These are phyloP conservation scores for Amorphotheca resinae DNA, from an alignment of 495 filamentous ascomycete species.

Conservation along the genomic window DNA sequence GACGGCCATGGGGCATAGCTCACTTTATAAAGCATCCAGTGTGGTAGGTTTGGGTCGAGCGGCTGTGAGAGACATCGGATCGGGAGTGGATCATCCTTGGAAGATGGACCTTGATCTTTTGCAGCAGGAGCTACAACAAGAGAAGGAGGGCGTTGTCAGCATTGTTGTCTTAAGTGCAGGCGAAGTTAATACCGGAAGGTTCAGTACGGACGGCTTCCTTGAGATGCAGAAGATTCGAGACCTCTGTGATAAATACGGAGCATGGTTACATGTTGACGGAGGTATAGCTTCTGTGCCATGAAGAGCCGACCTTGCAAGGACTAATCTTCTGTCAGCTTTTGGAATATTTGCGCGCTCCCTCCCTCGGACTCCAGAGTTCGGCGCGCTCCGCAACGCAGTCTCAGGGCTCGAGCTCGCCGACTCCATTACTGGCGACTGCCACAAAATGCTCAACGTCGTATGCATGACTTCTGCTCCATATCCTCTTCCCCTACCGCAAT, in stretches of 20 bases:
- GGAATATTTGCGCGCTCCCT: constrained; percentile 68
- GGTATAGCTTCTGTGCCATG: constrained; percentile 24
- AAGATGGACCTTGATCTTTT: constrained; percentile 51
- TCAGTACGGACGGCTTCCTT: constrained; percentile 46
- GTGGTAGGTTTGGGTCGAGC: constrained; percentile 67
- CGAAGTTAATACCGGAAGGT: constrained; percentile 85
- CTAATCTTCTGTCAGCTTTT: constrained; percentile 41
- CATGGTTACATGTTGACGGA: constrained; percentile 88
- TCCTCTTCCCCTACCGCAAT: too few species aligned
- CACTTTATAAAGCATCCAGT: constrained; percentile 68
- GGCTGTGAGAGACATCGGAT: constrained; percentile 46
- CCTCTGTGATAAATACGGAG: constrained; percentile 59
- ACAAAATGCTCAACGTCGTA: constrained; percentile 86
- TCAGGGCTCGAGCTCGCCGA: constrained; percentile 74
- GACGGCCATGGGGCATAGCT: constrained; percentile 72
- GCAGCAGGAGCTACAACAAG: constrained; percentile 32
- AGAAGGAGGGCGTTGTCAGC: constrained; percentile 43
- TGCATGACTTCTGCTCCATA: constrained; percentile 17
- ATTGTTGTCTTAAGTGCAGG: constrained; percentile 72
- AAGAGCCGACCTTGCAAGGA: neutral
- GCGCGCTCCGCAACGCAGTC: constrained; percentile 36
- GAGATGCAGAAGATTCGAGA: constrained; percentile 52
- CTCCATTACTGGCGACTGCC: constrained; percentile 74
- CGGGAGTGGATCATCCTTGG: constrained; percentile 41
- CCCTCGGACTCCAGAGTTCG: constrained; percentile 45